These are phyloP conservation scores for Salix koriyanagi DNA, from an alignment of 345 rosid genomes.

Conservation along the genomic window DNA sequence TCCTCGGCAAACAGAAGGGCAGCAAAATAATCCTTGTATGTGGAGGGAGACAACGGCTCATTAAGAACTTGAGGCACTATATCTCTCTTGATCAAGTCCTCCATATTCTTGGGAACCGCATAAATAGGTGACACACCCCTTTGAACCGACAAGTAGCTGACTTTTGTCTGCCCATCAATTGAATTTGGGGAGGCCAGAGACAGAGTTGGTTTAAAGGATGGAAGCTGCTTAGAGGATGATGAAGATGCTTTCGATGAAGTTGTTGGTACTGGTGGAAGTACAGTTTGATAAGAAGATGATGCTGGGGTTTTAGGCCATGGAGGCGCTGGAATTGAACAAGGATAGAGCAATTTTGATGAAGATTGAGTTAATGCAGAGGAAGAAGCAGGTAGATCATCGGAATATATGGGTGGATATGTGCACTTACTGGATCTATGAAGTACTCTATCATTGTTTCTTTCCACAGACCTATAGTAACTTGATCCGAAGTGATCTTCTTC, in stretches of 20 bases:
- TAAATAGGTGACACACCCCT: slow-evolving; percentile 18
- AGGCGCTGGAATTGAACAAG: slow-evolving; percentile 10
- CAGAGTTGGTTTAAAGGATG: slow-evolving; percentile 17
- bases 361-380: neutral
- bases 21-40: slow-evolving; percentile 28
- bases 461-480: neutral
- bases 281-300: neutral
- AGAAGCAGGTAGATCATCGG: neutral
- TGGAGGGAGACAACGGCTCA: slow-evolving; percentile 14
- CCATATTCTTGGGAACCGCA: slow-evolving; percentile 23
- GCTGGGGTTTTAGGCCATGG: neutral
- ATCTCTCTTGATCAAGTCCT: slow-evolving; percentile 22
- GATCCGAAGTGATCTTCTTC: neutral
- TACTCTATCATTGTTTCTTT: neutral
- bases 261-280: too few species aligned
- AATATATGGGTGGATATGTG: neutral
- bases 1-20: slow-evolving; percentile 42
- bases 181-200: neutral
- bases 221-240: neutral
- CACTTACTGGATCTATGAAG: neutral
- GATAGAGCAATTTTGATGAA: neutral
- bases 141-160: neutral
- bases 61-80: slow-evolving; percentile 23
- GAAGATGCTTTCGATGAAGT: neutral
- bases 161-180: neutral